phyloP scores from a whole-genome alignment of 192 early-diverging fungal genomes.

The Haplosporangium gracile region DNA sequence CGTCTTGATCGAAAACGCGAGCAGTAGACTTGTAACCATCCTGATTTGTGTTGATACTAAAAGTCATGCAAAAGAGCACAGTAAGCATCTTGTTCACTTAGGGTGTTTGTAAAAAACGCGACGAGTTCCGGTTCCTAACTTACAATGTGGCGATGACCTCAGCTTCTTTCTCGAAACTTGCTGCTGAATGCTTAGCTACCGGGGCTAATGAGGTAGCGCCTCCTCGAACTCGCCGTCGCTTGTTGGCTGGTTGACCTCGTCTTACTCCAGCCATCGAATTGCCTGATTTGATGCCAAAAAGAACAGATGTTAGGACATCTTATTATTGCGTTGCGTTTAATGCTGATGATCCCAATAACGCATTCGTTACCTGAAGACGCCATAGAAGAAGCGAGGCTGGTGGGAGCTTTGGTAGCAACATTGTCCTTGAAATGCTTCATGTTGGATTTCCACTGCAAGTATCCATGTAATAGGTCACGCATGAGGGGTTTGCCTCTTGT shows the following conservation, averaged over 20 bases:
- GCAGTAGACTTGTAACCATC: slow-evolving; percentile 15
- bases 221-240: slow-evolving; percentile 61
- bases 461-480: slow-evolving; percentile 68
- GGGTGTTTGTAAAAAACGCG: no score
- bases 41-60: slow-evolving; percentile 30
- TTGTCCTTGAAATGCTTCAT: slow-evolving; percentile 63
- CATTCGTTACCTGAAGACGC: neutral
- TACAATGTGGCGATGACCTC: slow-evolving; percentile 62
- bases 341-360: neutral
- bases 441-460: slow-evolving; percentile 82
- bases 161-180: slow-evolving; percentile 48
- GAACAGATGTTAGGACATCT: neutral
- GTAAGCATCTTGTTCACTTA: neutral
- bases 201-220: slow-evolving; percentile 31
- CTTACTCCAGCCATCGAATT: neutral
- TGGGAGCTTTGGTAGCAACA: slow-evolving; percentile 22
- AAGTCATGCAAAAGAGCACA: neutral
- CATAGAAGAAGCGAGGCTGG: neutral
- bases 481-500: slow-evolving; percentile 55
- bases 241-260: slow-evolving; percentile 58
- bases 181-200: slow-evolving; percentile 14
- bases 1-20: slow-evolving; percentile 53
- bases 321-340: no score
- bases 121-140: neutral
- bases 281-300: neutral